Conservation (phyloP, 164 flowering plant species). For the Sedum album region DNA sequence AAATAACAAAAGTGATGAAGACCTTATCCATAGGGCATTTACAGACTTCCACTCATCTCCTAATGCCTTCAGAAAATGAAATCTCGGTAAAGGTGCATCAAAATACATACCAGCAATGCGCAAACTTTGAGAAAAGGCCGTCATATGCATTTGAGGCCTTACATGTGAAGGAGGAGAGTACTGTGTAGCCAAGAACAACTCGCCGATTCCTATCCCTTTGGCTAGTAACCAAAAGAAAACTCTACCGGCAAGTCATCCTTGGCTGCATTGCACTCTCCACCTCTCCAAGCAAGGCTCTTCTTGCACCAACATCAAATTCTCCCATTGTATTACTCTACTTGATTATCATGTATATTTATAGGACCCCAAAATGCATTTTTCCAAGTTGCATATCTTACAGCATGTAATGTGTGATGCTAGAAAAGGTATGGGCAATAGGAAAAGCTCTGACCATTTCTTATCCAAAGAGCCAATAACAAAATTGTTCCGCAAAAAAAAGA, state of each 20-base stretch:
- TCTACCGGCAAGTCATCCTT: conserved; percentile 12
- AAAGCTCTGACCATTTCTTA: neutral
- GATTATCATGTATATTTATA: neutral
- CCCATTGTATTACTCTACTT: neutral
- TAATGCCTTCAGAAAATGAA: neutral
- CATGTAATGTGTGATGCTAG: neutral
- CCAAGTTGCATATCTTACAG: neutral
- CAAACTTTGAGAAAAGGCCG: neutral
- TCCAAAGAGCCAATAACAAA: neutral
- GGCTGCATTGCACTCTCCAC: conserved; percentile 12
- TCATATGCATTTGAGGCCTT: neutral
- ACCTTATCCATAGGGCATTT: neutral
- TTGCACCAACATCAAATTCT: neutral
- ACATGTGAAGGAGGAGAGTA: conserved; percentile 4
- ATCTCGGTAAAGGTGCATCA: neutral
- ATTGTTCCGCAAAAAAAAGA: neutral
- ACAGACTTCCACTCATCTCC: neutral
- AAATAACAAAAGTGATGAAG: neutral
- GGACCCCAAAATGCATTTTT: neutral
- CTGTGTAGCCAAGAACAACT: conserved; percentile 12
- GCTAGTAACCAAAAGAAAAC: neutral
- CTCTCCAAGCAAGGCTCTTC: conserved; percentile 7
- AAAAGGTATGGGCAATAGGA: conserved; percentile 5
- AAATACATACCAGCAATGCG: neutral
- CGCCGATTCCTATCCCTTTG: neutral